A percentile compares a stretch with the other conserved stretches of the same genome.
These are phyloP conservation scores for Pseudoneurospora amorphoporcata DNA, from an alignment of 495 filamentous ascomycete species.

Conservation along the genomic window DNA sequence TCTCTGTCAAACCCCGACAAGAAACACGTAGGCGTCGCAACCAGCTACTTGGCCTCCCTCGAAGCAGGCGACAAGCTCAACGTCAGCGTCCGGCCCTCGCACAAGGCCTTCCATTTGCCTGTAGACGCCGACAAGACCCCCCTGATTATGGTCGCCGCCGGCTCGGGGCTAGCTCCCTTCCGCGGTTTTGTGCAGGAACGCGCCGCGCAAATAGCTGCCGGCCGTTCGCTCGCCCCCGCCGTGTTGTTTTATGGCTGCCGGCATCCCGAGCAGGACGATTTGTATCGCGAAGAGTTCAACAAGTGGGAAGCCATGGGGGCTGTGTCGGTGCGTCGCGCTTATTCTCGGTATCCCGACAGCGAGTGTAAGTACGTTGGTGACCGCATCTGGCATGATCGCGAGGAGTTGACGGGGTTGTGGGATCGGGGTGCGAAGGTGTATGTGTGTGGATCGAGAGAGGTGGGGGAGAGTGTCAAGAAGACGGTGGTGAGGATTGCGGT, in stretches of 20 bases:
- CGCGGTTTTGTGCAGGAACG: constrained; percentile 62
- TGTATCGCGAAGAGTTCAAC: constrained; percentile 50
- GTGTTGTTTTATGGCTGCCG: constrained; percentile 58
- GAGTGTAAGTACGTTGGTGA: constrained; percentile 52
- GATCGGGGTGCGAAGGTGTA: constrained; percentile 50
- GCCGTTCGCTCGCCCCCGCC: constrained; percentile 44
- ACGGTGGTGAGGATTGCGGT: constrained; percentile 33
- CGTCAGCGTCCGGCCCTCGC: constrained; percentile 47
- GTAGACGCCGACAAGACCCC: constrained; percentile 48
- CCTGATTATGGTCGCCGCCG: constrained; percentile 50
- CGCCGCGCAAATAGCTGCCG: constrained; percentile 42
- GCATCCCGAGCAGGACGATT: constrained; percentile 43
- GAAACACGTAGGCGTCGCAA: constrained; percentile 46
- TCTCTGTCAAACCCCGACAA: constrained; percentile 38
- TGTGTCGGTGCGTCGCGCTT: constrained; percentile 49
- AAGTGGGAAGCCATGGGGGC: constrained; percentile 49
- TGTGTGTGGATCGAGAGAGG: constrained; percentile 53
- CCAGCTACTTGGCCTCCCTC: constrained; percentile 50
- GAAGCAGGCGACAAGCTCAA: constrained; percentile 49
- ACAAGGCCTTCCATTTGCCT: constrained; percentile 59
- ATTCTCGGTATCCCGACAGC: constrained; percentile 24
- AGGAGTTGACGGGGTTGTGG: constrained; percentile 44
- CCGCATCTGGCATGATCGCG: constrained; percentile 40
- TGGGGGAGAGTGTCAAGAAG: constrained; percentile 50
- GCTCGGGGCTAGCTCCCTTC: constrained; percentile 57